Evolutionary conservation across 352 stramenopile species (phyloP).

Genomic region (Elongisporangium undulatum): DNA sequence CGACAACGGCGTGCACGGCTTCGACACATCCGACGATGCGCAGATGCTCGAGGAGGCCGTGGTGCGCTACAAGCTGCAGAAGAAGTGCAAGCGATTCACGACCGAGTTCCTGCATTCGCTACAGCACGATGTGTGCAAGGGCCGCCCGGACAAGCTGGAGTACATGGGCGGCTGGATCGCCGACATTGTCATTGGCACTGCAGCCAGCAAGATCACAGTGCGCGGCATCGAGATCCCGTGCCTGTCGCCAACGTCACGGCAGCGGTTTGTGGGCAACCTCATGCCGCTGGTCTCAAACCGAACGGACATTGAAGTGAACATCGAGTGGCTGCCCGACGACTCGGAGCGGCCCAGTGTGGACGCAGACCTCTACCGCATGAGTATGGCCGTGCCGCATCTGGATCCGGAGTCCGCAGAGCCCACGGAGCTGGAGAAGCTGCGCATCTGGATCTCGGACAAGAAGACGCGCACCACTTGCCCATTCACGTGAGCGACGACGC

Average conservation of each 20-base stretch:
- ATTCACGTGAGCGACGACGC: conserved; percentile 32
- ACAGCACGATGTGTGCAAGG: conserved; percentile 76
- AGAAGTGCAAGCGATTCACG: conserved; percentile 77
- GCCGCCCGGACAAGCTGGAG: conserved; percentile 75
- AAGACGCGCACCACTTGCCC: conserved; percentile 75
- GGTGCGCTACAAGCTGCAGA: conserved; percentile 64
- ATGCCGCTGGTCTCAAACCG: conserved; percentile 81
- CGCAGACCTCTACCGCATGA: conserved; percentile 33
- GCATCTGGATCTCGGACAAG: conserved; percentile 87
- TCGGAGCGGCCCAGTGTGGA: conserved; percentile 25
- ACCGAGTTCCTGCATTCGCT: conserved; percentile 69
- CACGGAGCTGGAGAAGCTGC: conserved; percentile 70
- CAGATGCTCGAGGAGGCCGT: conserved; percentile 63
- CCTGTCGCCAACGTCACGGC: conserved; percentile 39
- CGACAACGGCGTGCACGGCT: conserved; percentile 59
- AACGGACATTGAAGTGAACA: conserved; percentile 79
- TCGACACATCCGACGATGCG: conserved; percentile 71
- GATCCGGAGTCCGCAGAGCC: conserved; percentile 15
- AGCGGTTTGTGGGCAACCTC: conserved; percentile 70
- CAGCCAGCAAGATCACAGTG: conserved; percentile 70
- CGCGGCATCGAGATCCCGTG: conserved; percentile 77
- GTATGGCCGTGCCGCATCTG: conserved; percentile 10
- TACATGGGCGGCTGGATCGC: conserved; percentile 81
- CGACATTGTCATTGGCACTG: conserved; percentile 64
- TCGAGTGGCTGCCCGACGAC: conserved; percentile 78